Evolutionary conservation across 2,329 filamentous ascomycete species (phyloP).

Genomic region (Colletotrichum sp.): DNA sequence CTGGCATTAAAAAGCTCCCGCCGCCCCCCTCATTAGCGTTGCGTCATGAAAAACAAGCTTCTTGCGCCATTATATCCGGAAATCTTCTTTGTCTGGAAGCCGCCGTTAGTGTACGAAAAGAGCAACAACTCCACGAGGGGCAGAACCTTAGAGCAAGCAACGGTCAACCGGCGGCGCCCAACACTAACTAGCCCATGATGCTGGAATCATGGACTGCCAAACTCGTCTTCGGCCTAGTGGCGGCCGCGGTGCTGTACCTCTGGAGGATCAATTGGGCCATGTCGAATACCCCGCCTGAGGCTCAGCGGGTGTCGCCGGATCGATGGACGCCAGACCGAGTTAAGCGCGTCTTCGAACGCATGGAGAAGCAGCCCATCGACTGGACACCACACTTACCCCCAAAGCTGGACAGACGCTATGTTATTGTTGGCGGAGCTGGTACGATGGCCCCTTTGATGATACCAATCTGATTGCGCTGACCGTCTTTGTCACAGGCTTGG

Average conservation of each 20-base stretch:
- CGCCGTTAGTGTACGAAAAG: neutral
- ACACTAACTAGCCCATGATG: neutral
- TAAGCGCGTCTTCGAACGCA: slow-evolving; percentile 35
- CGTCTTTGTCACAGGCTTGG: slow-evolving; percentile 44
- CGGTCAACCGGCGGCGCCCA: neutral
- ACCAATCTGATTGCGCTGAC: neutral
- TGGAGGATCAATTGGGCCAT: slow-evolving; percentile 42
- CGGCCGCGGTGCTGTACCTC: slow-evolving; percentile 33
- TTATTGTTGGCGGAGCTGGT: slow-evolving; percentile 54
- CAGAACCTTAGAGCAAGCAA: neutral
- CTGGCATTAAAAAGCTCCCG: neutral
- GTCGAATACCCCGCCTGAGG: slow-evolving; percentile 38
- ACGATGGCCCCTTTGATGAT: slow-evolving; percentile 20
- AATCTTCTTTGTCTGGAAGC: neutral
- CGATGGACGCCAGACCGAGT: slow-evolving; percentile 42
- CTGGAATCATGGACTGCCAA: slow-evolving; percentile 6
- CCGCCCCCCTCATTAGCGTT: neutral
- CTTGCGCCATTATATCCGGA: neutral
- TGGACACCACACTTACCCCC: slow-evolving; percentile 43
- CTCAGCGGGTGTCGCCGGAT: slow-evolving; percentile 31
- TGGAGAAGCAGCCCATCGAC: slow-evolving; percentile 41
- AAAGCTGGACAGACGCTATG: slow-evolving; percentile 44
- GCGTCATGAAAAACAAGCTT: slow-evolving; percentile 10
- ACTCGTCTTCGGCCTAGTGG: neutral
- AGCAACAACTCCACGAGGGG: neutral